phyloP scores from a whole-genome alignment of 1,284 basidiomycete genomes.

The Boletus calvinii region DNA sequence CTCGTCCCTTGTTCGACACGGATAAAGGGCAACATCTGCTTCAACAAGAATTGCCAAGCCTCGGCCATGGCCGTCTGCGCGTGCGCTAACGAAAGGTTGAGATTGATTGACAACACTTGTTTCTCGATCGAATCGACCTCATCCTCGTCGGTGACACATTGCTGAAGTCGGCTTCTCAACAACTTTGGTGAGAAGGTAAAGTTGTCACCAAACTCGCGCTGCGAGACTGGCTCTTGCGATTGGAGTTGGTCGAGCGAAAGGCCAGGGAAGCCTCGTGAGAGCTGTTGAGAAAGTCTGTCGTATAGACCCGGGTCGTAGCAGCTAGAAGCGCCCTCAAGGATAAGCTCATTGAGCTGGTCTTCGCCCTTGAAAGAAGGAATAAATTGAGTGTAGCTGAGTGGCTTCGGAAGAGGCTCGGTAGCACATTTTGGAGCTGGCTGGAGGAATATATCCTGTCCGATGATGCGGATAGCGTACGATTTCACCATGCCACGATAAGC shows the following conservation, averaged over 20 bases:
- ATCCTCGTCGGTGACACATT: slow-evolving; percentile 44
- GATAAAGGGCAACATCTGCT: slow-evolving; percentile 62
- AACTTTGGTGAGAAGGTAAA: slow-evolving; percentile 69
- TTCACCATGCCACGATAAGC: slow-evolving; percentile 74
- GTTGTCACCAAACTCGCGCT: slow-evolving; percentile 78
- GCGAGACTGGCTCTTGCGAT: slow-evolving; percentile 57
- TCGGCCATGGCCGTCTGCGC: slow-evolving; percentile 73
- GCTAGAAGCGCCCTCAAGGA: slow-evolving; percentile 65
- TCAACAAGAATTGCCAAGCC: slow-evolving; percentile 76
- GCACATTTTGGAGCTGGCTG: slow-evolving; percentile 43
- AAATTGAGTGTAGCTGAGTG: slow-evolving; percentile 58
- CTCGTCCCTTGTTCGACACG: slow-evolving; percentile 56
- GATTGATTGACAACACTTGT: slow-evolving; percentile 66
- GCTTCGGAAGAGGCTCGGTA: slow-evolving; percentile 41
- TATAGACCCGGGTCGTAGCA: slow-evolving; percentile 72
- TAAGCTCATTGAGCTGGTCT: slow-evolving; percentile 59
- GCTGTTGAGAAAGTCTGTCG: slow-evolving; percentile 48
- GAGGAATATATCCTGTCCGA: slow-evolving; percentile 68
- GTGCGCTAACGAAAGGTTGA: slow-evolving; percentile 84
- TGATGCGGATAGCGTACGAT: slow-evolving; percentile 70
- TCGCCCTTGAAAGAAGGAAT: slow-evolving; percentile 55
- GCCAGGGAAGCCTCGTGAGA: slow-evolving; percentile 50
- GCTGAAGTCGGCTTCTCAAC: slow-evolving; percentile 53
- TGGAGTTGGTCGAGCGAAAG: slow-evolving; percentile 65
- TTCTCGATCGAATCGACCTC: slow-evolving; percentile 48